Percentiles rank a stretch among this genome's conserved stretches.
These are phyloP conservation scores for Arthromyces matolae DNA, from an alignment of 768 basidiomycete species.

Conservation along the genomic window DNA sequence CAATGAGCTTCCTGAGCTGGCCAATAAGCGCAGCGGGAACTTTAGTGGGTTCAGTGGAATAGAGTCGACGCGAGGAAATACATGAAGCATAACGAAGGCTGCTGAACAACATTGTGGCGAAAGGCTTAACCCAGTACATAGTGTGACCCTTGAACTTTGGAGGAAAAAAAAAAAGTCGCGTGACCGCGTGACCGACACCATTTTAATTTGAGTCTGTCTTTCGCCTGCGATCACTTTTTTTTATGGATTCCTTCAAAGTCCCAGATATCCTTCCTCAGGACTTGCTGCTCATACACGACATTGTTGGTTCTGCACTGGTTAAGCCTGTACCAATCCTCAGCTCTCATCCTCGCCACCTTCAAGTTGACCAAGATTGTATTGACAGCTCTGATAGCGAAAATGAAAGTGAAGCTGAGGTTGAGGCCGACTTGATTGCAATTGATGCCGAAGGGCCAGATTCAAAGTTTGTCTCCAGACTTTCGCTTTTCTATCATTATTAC, in stretches of 20 bases:
- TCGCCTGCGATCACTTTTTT: background rate
- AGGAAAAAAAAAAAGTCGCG: conserved; percentile 17
- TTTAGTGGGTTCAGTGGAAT: conserved; percentile 53
- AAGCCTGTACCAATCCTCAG: background rate
- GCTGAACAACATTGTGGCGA: conserved; percentile 15
- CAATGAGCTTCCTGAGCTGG: conserved; percentile 75
- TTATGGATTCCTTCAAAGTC: conserved; percentile 50
- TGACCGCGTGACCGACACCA: conserved; percentile 15
- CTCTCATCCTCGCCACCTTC: background rate
- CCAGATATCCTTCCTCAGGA: conserved; percentile 69
- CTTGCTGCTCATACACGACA: conserved; percentile 65
- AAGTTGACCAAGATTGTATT: conserved; percentile 41
- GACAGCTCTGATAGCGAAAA: conserved; percentile 50
- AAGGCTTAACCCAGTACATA: too few species aligned
- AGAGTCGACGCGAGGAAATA: conserved; percentile 33
- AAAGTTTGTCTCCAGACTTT: conserved; percentile 15
- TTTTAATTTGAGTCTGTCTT: conserved; percentile 11
- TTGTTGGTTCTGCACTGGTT: conserved; percentile 40
- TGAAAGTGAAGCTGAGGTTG: conserved; percentile 72
- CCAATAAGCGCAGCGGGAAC: conserved; percentile 76
- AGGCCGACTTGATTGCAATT: conserved; percentile 49
- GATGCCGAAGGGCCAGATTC: conserved; percentile 30
- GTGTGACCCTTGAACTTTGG: too few species aligned
- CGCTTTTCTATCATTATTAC: conserved; percentile 6
- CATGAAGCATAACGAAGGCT: conserved; percentile 15